Conservation (phyloP, 225 moss, liverwort and hornwort genomes). For the Pleurozium schreberi region DNA sequence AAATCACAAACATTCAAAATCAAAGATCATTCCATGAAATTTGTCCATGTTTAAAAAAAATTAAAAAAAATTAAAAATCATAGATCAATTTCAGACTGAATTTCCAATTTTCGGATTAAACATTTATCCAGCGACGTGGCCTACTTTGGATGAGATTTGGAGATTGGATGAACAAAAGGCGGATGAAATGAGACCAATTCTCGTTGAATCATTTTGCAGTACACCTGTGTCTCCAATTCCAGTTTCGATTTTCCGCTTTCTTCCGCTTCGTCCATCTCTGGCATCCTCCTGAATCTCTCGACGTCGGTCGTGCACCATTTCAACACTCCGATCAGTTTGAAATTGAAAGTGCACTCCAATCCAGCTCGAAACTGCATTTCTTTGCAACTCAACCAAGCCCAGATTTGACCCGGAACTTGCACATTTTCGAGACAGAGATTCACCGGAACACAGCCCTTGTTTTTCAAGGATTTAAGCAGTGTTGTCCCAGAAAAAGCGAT, state of each 20-base stretch:
- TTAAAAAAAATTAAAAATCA: background rate
- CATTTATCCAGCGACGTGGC: background rate
- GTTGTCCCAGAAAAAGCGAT: conserved; percentile 7
- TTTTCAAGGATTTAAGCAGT: background rate
- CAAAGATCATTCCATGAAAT: too few species aligned
- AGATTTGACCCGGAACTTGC: background rate
- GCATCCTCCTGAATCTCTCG: background rate
- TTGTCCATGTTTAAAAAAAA: too few species aligned
- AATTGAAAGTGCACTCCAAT: background rate
- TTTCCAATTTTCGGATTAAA: background rate
- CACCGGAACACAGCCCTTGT: background rate
- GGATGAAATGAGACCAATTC: background rate
- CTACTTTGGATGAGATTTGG: background rate
- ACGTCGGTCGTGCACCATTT: background rate
- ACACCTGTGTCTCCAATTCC: background rate
- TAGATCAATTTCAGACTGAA: background rate
- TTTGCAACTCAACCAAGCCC: background rate
- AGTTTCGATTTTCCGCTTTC: too few species aligned
- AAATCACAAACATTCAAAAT: too few species aligned
- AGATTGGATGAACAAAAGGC: background rate
- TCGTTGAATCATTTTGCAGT: background rate
- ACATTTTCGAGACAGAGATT: background rate
- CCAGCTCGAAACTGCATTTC: background rate
- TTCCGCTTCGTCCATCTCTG: background rate
- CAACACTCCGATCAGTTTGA: background rate